These are phyloP conservation scores for Pilatotrama ljubarskyi DNA, from an alignment of 768 basidiomycete species.

Conservation along the genomic window DNA sequence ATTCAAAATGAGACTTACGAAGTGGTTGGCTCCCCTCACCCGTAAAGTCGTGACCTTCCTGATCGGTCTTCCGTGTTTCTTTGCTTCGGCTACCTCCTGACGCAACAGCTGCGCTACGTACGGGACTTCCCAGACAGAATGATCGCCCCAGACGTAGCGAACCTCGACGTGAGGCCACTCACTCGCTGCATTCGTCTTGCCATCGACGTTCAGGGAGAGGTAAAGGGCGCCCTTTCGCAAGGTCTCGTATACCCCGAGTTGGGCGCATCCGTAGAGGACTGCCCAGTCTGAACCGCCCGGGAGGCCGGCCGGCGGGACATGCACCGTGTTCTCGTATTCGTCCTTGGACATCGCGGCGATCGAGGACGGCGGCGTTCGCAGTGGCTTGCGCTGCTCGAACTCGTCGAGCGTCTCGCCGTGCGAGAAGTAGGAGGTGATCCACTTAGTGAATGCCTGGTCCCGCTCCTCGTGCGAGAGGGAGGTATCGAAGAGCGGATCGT, in stretches of 20 bases:
- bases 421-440: slow-evolving; percentile 6
- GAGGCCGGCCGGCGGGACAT: neutral
- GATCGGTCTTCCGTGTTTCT: neutral
- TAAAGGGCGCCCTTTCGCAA: neutral
- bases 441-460: neutral
- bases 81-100: neutral
- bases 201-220: neutral
- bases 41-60: neutral
- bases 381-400: neutral
- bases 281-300: slow-evolving; percentile 7
- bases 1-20: neutral
- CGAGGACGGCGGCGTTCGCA: neutral
- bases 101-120: neutral
- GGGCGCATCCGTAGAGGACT: neutral
- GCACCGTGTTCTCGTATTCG: neutral
- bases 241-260: neutral
- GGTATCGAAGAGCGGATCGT: slow-evolving; percentile 1
- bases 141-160: slow-evolving; percentile 5
- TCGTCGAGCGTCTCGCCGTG: neutral
- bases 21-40: slow-evolving; percentile 5
- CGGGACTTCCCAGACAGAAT: slow-evolving; percentile 6
- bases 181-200: neutral
- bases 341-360: neutral
- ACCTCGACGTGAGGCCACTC: slow-evolving; percentile 8
- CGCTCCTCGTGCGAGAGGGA: slow-evolving; percentile 7